Percentiles rank a stretch among this genome's conserved stretches.
These are phyloP conservation scores for Diutina pseudorugosa DNA, from an alignment of 1,139 yeast species.

Conservation along the genomic window DNA sequence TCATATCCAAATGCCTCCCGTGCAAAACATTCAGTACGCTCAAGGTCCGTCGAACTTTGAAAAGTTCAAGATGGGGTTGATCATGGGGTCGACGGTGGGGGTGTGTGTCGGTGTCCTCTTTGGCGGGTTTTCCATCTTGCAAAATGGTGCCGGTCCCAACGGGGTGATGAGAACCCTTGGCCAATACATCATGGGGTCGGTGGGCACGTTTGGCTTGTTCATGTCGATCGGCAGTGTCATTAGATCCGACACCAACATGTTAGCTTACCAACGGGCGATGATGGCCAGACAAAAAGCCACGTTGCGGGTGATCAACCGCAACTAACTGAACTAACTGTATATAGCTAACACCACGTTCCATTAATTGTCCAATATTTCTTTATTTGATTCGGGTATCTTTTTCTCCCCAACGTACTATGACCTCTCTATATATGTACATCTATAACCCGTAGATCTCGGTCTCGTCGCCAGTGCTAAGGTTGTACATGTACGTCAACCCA, in stretches of 20 bases:
- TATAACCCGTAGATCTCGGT: background rate
- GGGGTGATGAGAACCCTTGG: conserved; percentile 96
- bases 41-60: conserved; percentile 68
- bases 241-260: conserved; percentile 55
- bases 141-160: conserved; percentile 96
- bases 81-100: conserved; percentile 96
- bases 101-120: conserved; percentile 91
- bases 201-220: conserved; percentile 90
- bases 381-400: too few relatives aligned
- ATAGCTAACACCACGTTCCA: background rate
- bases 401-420: too few relatives aligned
- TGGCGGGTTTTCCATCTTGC: conserved; percentile 85
- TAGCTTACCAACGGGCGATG: conserved; percentile 28
- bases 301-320: conserved; percentile 18
- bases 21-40: conserved; percentile 33
- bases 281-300: conserved; percentile 24
- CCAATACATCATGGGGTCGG: conserved; percentile 92
- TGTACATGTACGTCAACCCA: conserved; percentile 29
- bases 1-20: conserved; percentile 2
- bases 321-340: conserved; percentile 3
- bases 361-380: too few relatives aligned
- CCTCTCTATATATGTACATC: background rate
- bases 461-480: conserved; percentile 11
- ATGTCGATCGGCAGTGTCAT: conserved; percentile 94
- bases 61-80: conserved; percentile 94